Conservation (phyloP, 108 stramenopile genomes). For the Nitzschia sp. region DNA sequence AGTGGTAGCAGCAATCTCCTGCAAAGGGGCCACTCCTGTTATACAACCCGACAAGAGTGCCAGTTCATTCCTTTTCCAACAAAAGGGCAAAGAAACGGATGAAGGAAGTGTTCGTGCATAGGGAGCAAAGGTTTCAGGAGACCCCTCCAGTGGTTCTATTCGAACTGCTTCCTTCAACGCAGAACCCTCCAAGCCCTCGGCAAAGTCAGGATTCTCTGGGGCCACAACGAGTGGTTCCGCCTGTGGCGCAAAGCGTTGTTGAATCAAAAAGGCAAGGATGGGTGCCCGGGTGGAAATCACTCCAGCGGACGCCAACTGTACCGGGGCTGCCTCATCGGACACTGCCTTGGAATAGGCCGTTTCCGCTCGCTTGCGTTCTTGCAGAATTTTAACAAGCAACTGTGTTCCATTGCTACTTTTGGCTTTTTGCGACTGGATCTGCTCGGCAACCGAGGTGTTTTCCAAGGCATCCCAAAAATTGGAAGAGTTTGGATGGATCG, state of each 20-base stretch:
- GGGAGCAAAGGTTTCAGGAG: constrained; percentile 74
- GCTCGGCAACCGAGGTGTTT: constrained; percentile 53
- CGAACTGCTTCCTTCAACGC: constrained; percentile 26
- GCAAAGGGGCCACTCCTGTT: constrained; percentile 66
- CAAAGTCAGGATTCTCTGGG: constrained; percentile 19
- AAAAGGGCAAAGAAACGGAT: constrained; percentile 72
- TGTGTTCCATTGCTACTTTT: constrained; percentile 63
- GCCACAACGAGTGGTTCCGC: constrained; percentile 47
- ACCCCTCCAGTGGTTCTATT: constrained; percentile 17
- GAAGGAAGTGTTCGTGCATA: constrained; percentile 84
- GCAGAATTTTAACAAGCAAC: constrained; percentile 81
- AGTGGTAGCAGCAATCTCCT: constrained; percentile 74
- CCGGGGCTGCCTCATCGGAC: neutral
- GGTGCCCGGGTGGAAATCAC: constrained; percentile 57
- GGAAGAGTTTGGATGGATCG: neutral
- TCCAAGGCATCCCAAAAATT: constrained; percentile 80
- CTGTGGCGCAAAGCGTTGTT: constrained; percentile 75
- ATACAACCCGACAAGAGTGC: constrained; percentile 77
- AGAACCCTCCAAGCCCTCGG: constrained; percentile 28
- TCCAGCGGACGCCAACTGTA: constrained; percentile 20
- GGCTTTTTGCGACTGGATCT: constrained; percentile 49
- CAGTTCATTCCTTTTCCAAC: constrained; percentile 86
- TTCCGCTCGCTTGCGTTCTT: constrained; percentile 79
- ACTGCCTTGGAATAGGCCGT: constrained; percentile 31
- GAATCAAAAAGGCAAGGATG: constrained; percentile 67